Evolutionary conservation across 768 basidiomycete genomes (phyloP).

Genomic region (Mycena floridula): DNA sequence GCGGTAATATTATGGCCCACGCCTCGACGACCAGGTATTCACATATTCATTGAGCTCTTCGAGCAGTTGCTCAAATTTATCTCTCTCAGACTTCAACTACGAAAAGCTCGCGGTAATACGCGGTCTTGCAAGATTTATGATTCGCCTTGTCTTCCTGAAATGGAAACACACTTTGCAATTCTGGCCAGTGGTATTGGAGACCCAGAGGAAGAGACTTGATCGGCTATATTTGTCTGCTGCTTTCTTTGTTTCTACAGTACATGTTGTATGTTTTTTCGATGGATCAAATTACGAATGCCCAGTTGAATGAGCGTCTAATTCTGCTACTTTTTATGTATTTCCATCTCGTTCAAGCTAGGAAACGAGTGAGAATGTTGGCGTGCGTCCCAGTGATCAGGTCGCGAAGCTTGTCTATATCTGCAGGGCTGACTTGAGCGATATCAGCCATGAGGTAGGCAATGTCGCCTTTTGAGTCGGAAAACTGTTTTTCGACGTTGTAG

Average conservation of each 20-base stretch:
- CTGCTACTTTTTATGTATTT: too few relatives aligned
- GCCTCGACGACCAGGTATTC: slow-evolving; percentile 89
- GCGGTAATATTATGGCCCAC: slow-evolving; percentile 98
- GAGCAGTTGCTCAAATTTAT: slow-evolving; percentile 3
- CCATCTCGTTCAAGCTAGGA: slow-evolving; percentile 70
- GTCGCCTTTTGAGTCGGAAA: slow-evolving; percentile 94
- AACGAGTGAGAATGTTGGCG: slow-evolving; percentile 85
- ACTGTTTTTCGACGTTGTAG: slow-evolving; percentile 99
- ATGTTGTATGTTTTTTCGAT: slow-evolving; percentile 37
- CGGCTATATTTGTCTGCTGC: slow-evolving; percentile 1
- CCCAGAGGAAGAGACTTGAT: slow-evolving; percentile 78
- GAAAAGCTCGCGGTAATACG: slow-evolving; percentile 87
- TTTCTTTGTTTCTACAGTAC: background rate
- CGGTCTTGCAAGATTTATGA: slow-evolving; percentile 97
- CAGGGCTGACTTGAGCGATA: slow-evolving; percentile 82
- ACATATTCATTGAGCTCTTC: slow-evolving; percentile 1
- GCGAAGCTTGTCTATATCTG: slow-evolving; percentile 73
- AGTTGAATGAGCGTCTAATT: slow-evolving; percentile 29
- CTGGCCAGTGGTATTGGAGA: slow-evolving; percentile 88
- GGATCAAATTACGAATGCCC: slow-evolving; percentile 33
- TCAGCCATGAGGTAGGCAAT: slow-evolving; percentile 96
- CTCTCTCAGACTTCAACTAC: slow-evolving; percentile 68
- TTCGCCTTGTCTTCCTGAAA: slow-evolving; percentile 95
- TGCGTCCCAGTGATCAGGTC: slow-evolving; percentile 72
- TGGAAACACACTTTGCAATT: slow-evolving; percentile 93